Percentiles rank a stretch among this genome's conserved stretches.
phyloP scores from a whole-genome alignment of 768 basidiomycete genomes.

The Strobilomyces echinocephalus region DNA sequence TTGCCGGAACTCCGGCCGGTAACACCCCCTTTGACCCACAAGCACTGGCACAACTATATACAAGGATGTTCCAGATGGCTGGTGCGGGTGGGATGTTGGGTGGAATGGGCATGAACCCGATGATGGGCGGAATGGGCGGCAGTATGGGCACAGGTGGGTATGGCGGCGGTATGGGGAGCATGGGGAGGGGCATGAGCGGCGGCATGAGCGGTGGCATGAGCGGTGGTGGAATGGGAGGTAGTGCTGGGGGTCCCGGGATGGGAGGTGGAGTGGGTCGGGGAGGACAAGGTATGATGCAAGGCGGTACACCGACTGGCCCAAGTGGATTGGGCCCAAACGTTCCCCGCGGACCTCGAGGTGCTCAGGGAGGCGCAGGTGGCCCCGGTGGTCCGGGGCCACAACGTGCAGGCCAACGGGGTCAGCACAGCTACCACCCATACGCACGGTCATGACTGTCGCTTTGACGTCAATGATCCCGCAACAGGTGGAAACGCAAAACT shows the following conservation, averaged over 20 bases:
- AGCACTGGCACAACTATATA: conserved; percentile 88
- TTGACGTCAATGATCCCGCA: not conserved
- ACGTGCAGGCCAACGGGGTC: conserved; percentile 63
- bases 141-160: conserved; percentile 32
- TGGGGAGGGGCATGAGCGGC: conserved; percentile 40
- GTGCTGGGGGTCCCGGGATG: conserved; percentile 36
- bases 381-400: conserved; percentile 63
- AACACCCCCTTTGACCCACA: conserved; percentile 85
- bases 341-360: conserved; percentile 63
- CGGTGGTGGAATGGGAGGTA: conserved; percentile 31
- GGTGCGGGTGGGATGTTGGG: conserved; percentile 46
- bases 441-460: conserved; percentile 46
- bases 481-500: conserved; percentile 12
- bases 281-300: conserved; percentile 37
- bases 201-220: conserved; percentile 44
- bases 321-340: conserved; percentile 53
- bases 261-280: conserved; percentile 40
- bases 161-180: conserved; percentile 36
- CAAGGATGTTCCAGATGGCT: conserved; percentile 90
- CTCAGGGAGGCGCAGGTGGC: conserved; percentile 46
- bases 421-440: conserved; percentile 82
- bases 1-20: conserved; percentile 32
- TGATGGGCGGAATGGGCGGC: conserved; percentile 34
- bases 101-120: conserved; percentile 38
- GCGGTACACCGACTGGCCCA: conserved; percentile 30